phyloP scores from a whole-genome alignment of 306 rosid genomes.

The Begonia loranthoides region DNA sequence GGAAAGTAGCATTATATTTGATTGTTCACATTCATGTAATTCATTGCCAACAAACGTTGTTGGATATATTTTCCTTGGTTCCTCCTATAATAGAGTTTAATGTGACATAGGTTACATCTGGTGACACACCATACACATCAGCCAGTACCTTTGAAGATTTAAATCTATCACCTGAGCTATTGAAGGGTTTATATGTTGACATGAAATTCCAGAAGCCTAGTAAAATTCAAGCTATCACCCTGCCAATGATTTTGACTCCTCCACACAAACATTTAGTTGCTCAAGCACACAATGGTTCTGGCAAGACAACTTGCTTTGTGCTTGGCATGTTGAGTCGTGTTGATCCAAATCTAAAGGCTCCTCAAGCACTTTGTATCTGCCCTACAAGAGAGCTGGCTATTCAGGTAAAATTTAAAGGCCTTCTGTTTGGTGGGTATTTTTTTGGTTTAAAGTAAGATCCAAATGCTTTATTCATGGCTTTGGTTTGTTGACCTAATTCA shows the following conservation, averaged over 20 bases:
- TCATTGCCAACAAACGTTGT: too few species aligned
- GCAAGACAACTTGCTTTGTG: slow-evolving; percentile 90
- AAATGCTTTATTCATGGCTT: too few species aligned
- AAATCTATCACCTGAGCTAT: slow-evolving; percentile 43
- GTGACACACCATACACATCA: slow-evolving; percentile 73
- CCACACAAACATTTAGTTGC: slow-evolving; percentile 72
- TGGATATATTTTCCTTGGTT: too few species aligned
- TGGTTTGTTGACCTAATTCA: too few species aligned
- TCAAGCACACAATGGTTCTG: slow-evolving; percentile 94
- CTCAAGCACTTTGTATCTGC: slow-evolving; percentile 87
- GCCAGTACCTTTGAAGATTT: slow-evolving; percentile 66
- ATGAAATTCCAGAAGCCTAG: slow-evolving; percentile 85
- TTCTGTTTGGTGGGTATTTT: too few species aligned
- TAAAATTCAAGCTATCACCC: slow-evolving; percentile 69
- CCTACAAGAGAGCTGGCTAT: slow-evolving; percentile 86
- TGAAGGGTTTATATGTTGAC: slow-evolving; percentile 75
- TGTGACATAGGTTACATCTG: slow-evolving; percentile 38
- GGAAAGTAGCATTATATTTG: too few species aligned
- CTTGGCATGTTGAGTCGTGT: slow-evolving; percentile 91
- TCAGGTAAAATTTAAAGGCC: slow-evolving; percentile 32
- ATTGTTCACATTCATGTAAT: too few species aligned
- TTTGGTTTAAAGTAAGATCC: too few species aligned
- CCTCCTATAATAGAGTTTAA: too few species aligned
- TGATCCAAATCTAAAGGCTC: slow-evolving; percentile 49
- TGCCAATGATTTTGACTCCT: slow-evolving; percentile 81